Conservation (phyloP, 2,329 filamentous ascomycete genomes). For the Pseudogymnoascus sp. region DNA sequence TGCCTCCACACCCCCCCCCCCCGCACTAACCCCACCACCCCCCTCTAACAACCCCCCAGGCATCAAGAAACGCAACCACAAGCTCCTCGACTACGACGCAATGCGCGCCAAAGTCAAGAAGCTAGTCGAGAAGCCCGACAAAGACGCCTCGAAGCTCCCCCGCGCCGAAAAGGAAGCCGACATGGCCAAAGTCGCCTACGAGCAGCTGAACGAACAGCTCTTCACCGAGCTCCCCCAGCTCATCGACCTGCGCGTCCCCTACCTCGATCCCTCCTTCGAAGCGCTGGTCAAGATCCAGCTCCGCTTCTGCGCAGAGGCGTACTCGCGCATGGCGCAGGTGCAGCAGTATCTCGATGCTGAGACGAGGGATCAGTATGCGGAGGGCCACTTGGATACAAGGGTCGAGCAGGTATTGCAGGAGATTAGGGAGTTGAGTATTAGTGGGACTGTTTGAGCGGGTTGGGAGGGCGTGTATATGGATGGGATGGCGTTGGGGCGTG, state of each 20-base stretch:
- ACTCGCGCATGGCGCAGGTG: slow-evolving; percentile 96
- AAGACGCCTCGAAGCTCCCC: slow-evolving; percentile 93
- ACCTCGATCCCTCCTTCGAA: slow-evolving; percentile 94
- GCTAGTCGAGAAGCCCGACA: slow-evolving; percentile 95
- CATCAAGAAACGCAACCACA: slow-evolving; percentile 98
- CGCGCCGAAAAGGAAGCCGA: slow-evolving; percentile 94
- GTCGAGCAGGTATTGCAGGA: slow-evolving; percentile 96
- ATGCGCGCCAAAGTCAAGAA: slow-evolving; percentile 95
- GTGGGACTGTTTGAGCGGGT: slow-evolving; percentile 49
- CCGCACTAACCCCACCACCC: not conserved
- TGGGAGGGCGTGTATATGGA: slow-evolving; percentile 66
- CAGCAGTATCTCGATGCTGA: slow-evolving; percentile 96
- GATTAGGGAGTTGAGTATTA: slow-evolving; percentile 94
- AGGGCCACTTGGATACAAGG: slow-evolving; percentile 80
- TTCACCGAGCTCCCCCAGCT: slow-evolving; percentile 88
- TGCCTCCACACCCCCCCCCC: slow-evolving; percentile 24
- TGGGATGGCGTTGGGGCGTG: slow-evolving; percentile 66
- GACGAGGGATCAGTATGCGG: slow-evolving; percentile 91
- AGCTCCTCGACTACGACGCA: slow-evolving; percentile 95
- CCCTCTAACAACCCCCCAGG: slow-evolving; percentile 36
- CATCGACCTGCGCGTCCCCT: slow-evolving; percentile 93
- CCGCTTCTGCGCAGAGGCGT: slow-evolving; percentile 95
- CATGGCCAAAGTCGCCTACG: slow-evolving; percentile 86
- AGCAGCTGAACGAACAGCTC: slow-evolving; percentile 94
- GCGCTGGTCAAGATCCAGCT: slow-evolving; percentile 98